phyloP scores from a whole-genome alignment of 2,329 filamentous ascomycete species.

The Aspergillus calidoustus region DNA sequence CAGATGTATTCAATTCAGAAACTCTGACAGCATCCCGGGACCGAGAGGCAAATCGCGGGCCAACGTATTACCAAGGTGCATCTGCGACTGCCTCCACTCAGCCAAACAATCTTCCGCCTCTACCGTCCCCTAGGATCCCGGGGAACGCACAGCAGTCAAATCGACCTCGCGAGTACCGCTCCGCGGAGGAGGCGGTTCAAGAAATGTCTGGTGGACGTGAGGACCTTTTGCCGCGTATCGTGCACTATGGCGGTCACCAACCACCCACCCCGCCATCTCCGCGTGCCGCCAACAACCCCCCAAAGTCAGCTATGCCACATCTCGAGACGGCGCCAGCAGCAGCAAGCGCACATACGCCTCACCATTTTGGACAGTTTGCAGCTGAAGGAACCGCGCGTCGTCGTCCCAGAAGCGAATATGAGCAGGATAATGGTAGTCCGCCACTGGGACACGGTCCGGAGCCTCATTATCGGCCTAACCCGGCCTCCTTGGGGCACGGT shows the following conservation, averaged over 20 bases:
- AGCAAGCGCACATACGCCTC: constrained; percentile 63
- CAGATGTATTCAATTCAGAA: constrained; percentile 87
- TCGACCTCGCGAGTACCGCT: constrained; percentile 85
- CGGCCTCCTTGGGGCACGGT: constrained; percentile 34
- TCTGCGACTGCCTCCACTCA: constrained; percentile 67
- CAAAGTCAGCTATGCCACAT: constrained; percentile 32
- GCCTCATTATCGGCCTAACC: constrained; percentile 44
- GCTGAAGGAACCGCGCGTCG: constrained; percentile 58
- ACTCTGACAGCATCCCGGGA: constrained; percentile 58
- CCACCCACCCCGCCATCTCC: constrained; percentile 89
- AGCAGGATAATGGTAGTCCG: constrained; percentile 81
- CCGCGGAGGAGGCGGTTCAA: constrained; percentile 92
- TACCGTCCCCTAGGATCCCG: constrained; percentile 79
- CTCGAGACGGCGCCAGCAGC: constrained; percentile 62
- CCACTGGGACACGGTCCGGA: constrained; percentile 77
- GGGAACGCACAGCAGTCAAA: constrained; percentile 56
- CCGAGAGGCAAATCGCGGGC: constrained; percentile 39
- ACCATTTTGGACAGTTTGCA: constrained; percentile 46
- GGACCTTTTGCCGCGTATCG: constrained; percentile 87
- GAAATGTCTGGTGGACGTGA: constrained; percentile 89
- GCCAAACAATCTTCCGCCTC: constrained; percentile 67
- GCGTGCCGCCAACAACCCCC: constrained; percentile 34
- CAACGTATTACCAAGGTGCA: constrained; percentile 56
- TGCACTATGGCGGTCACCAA: constrained; percentile 94
- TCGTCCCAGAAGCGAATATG: constrained; percentile 86